Base-by-base conservation (phyloP, 2,329 filamentous ascomycete genomes). In the Incumbomyces delicatus region DNA sequence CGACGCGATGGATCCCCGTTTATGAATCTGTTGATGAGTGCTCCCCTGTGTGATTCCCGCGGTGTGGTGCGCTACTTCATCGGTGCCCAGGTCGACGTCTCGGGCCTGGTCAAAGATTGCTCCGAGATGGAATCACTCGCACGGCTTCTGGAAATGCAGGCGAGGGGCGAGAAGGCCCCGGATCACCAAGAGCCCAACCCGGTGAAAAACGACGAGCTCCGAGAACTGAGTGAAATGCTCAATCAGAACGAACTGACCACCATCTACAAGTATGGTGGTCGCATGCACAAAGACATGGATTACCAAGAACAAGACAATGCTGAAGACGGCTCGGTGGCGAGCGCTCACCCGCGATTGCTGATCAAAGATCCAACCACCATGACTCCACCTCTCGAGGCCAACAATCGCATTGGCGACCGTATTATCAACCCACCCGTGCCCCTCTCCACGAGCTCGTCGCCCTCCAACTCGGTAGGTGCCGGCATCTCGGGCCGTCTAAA, bases 1-100 rank as follows among this genome's bases (percentile, higher is more conserved):
- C 76, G 83, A 29, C 77, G 83, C n/a, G 83, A 87, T 55, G 83
- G 83, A 0, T 83, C 81, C 1, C 81, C 82, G 0, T 87, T 87
- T 58, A 81, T 87, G 74, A 88, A 87, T 51, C 70, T 88, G 2
- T 69, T 87, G 18, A 85, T 85, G 78, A 75, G 78, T n/a, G 79
- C 83, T 1, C 83, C 83, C 0, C 66, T 87, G 0, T 76, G 80
- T 53, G 83, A 87, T 57, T 82, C 76, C 37, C 73, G 76, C 14
- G 83, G 83, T 2, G 69, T 71, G 0, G 72, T 84, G 1, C 74
- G 82, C 22, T 87, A 87, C 60, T 80, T 78, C 57, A 77, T 87
- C 46, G 83, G 83, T 18, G 82, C 82, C 0, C 82, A 87, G 59
- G 77, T 87, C 22, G 83, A 87, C 51, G 73, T 87, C 5, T 83